Evolutionary conservation across 129 eudicot species (phyloP), one percentile per base, ranked within the genome.

Genomic region (Scalesia atractyloides): DNA sequence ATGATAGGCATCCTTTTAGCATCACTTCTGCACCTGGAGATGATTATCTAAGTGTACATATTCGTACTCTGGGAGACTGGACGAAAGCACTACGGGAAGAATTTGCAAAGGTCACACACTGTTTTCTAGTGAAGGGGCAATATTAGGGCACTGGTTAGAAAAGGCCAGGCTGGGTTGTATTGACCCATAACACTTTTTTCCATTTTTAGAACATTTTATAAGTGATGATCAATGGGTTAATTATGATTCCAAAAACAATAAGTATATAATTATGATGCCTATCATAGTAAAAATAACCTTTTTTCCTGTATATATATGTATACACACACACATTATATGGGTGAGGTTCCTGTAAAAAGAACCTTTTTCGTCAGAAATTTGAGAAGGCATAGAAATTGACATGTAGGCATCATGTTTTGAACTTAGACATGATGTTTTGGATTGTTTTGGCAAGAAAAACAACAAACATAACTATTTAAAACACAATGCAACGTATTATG

Each of bases 31-130:
- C 98, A 52, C 98, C 98, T 10, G 91, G 72, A 49, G 98, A 94
- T 56, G 82, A 77, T 70, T 90, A 90, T 74, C 26, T 94, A 58
- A 94, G 98, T 74, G 87, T 94, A 46, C 98, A 94, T 69, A 90
- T 94, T 50, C 95, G 98, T 60, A 73, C 98, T 11, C 73, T 94
- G 73, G 98, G 98, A 74, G 98, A 94, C 79, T 94, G 98, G 98
- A 94, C 98, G 47, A 76, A 80, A 11, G 98, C 89, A 68, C 91
- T 94, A 58, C 73, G 76, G 30, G 79, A 86, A 62, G 86, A 79
- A 54, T 93, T 93, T 71, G 88, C 81, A 33, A 82, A 88, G 97
- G 98, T 93, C 76, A 61, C 64, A 64, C 71, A 74, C 10, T 18
- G 62, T 68, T 44, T 56, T 80, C 69, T 66, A 39, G 53, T 44